These are phyloP conservation scores for Diversispora epigaea DNA, from an alignment of 192 early-diverging fungal species.

Conservation along the genomic window DNA sequence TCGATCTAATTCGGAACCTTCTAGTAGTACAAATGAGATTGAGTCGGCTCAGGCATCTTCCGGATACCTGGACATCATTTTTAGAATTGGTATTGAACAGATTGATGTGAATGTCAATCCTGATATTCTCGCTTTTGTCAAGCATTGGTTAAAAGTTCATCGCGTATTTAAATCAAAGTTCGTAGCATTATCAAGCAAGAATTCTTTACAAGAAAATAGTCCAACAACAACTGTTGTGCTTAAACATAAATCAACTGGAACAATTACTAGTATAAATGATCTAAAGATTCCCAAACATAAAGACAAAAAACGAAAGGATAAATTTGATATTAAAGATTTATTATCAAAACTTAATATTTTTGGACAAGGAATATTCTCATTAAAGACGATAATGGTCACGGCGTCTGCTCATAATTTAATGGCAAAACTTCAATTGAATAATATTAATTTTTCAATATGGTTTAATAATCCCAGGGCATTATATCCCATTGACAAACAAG, in stretches of 20 bases:
- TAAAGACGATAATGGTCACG: conserved; percentile 46
- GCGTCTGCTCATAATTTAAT: conserved; percentile 49
- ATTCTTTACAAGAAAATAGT: conserved; percentile 27
- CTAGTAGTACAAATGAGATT: not conserved
- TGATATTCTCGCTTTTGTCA: conserved; percentile 52
- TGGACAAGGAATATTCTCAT: conserved; percentile 43
- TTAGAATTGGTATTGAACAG: conserved; percentile 40
- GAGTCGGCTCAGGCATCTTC: not conserved
- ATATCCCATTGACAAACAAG: conserved; percentile 30
- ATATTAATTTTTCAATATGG: conserved; percentile 47
- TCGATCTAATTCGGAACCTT: not conserved
- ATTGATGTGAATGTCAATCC: conserved; percentile 52
- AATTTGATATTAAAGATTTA: conserved; percentile 24
- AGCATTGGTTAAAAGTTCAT: conserved; percentile 57
- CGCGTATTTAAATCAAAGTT: conserved; percentile 50
- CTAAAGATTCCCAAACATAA: not conserved
- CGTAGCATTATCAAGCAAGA: conserved; percentile 29
- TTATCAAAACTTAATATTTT: conserved; percentile 48
- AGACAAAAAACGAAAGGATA: conserved; percentile 28
- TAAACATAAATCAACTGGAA: conserved; percentile 18
- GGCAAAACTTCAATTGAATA: conserved; percentile 41
- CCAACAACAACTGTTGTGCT: not conserved
- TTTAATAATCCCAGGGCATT: conserved; percentile 45
- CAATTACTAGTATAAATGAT: conserved; percentile 33
- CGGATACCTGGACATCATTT: conserved; percentile 47